Evolutionary conservation across 148 eudicot species (phyloP), one percentile per base, ranked within the genome.

Genomic region (Diospyros lotus): DNA sequence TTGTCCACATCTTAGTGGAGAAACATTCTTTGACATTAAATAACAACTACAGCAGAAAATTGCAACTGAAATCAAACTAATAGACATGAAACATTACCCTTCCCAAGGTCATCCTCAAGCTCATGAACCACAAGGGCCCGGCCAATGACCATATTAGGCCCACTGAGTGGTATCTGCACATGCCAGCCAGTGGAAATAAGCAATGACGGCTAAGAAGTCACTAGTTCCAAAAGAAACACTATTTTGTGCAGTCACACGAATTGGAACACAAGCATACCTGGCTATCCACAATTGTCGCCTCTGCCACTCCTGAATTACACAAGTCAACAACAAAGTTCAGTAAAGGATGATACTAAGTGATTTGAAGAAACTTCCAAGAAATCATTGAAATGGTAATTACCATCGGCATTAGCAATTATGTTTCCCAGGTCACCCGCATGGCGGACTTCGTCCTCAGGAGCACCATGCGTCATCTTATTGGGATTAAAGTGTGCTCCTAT

Each of bases 371-470:
- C 10, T 58, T 6, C 8, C 10, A 66, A 67, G 72, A 60, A 72
- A 71, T 5, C 1, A 48, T 3, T 18, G 38, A 54, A 67, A 67
- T 3, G 61, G 66, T 1, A 60, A 55, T 54, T 73, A 94, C 98
- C 98, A 61, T 92, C 91, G 72, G 92, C 88, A 80, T 94, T 90
- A 61, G 98, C 98, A 82, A 92, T 83, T 75, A 94, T 94, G 97
- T 94, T 94, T 94, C 98, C 96, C 97, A 94, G 98, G 97, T 92
- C 98, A 85, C 98, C 98, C 97, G 97, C 98, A 87, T 94, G 97
- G 73, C 98, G 97, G 82, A 89, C 77, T 78, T 92, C 88, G 75
- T 94, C 98, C 71, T 82, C 96, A 82, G 98, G 97, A 87, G 97
- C 96, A 84, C 98, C 98, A 80, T 94, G 98, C 83, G 97, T 92